Evolutionary conservation across 2,329 filamentous ascomycete genomes (phyloP).

Genomic region (Xylaria sp.): DNA sequence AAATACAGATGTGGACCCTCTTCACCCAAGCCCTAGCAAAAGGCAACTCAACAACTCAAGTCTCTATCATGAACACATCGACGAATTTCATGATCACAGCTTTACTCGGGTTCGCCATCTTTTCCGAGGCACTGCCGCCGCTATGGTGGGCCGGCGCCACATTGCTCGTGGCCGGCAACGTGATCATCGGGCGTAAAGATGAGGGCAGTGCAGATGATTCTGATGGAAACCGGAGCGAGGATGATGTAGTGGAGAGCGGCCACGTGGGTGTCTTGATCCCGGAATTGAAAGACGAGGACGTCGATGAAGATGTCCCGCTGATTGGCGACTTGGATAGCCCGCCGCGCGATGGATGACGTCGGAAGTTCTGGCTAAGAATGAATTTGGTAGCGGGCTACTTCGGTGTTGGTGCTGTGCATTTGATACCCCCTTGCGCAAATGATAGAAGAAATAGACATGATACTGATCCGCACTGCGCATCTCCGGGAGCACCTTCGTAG

Average conservation of each 20-base stretch:
- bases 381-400: background rate
- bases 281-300: slow-evolving; percentile 22
- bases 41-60: slow-evolving; percentile 79
- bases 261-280: background rate
- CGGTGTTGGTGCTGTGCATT: background rate
- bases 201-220: slow-evolving; percentile 27
- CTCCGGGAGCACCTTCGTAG: background rate
- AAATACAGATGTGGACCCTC: slow-evolving; percentile 76
- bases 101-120: slow-evolving; percentile 74
- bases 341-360: slow-evolving; percentile 19
- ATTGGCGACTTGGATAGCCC: slow-evolving; percentile 39
- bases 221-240: slow-evolving; percentile 26
- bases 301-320: slow-evolving; percentile 41
- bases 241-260: slow-evolving; percentile 18
- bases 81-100: slow-evolving; percentile 84
- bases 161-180: slow-evolving; percentile 78
- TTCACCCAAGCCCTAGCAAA: slow-evolving; percentile 82
- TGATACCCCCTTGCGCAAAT: slow-evolving; percentile 15
- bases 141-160: slow-evolving; percentile 81
- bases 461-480: background rate
- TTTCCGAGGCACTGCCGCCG: slow-evolving; percentile 75
- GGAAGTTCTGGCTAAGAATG: background rate
- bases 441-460: background rate
- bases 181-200: slow-evolving; percentile 76
- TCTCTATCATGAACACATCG: slow-evolving; percentile 84